Evolutionary conservation across 2,329 filamentous ascomycete genomes (phyloP), one percentile per base, ranked within the genome.

Genomic region (Fusarium sp.): DNA sequence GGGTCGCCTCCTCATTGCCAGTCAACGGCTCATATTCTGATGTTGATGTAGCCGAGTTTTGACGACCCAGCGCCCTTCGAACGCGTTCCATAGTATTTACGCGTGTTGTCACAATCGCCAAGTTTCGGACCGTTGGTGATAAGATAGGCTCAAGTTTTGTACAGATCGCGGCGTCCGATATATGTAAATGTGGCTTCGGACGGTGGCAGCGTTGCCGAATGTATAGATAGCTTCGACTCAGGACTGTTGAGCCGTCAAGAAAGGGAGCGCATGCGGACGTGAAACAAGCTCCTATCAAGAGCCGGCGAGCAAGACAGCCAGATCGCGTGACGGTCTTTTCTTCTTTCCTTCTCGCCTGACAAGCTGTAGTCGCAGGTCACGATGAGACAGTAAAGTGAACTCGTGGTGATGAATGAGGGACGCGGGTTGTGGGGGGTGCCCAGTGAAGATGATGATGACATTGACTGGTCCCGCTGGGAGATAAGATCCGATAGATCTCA

Each of bases 1-100:
- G 63, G 19, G 71, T 68, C 20, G 71, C 67, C 13, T 78, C 75
- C 7, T 77, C 76, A 40, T 55, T 58, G 43, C 61, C 68, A 14
- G 67, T 73, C 51, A 80, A 70, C 32, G 78, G 77, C 56, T 76
- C 73, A 58, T 80, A 80, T 49, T 78, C 77, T 45, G 74, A 71
- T 17, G 58, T 57, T 35, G 72, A 72, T 9, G 61, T 56, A 39
- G 72, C 62, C 5, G 70, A 71, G 28, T 61, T 50, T 44, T 59
- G 70, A 48, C 68, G 72, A 24, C 56, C 59, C 22, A 76, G 53
- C 30, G 68, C 69, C 56, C 60, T 70, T 56, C 75, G 69, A 41
- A 75, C 62, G 26, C 74, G 71, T 35, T 76, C 71, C 76, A 78
- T 76, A 52, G 20, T 37, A 45, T 43, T 24, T 52, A 20, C 35